Percentiles rank a stretch among this genome's conserved stretches.
phyloP scores from a whole-genome alignment of 805 yeast genomes.

The Blastobotrys terrestris region DNA sequence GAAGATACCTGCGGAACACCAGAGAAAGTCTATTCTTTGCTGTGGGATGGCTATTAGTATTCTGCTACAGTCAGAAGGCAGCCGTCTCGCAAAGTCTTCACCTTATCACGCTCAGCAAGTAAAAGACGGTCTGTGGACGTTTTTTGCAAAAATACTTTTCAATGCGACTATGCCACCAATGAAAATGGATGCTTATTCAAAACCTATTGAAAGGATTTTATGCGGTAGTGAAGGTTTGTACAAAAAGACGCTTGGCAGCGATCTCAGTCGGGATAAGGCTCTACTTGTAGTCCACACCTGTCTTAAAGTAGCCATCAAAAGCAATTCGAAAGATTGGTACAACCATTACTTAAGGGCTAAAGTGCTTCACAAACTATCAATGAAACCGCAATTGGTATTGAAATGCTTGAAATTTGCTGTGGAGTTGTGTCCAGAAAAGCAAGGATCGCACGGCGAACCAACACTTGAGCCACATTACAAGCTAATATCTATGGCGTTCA shows the following conservation, averaged over 20 bases:
- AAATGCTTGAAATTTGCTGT: slow-evolving; percentile 32
- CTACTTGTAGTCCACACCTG: slow-evolving; percentile 39
- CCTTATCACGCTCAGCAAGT: slow-evolving; percentile 31
- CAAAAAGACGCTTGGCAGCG: slow-evolving; percentile 11
- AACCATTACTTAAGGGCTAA: slow-evolving; percentile 54
- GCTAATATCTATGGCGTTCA: slow-evolving; percentile 51
- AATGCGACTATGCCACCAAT: slow-evolving; percentile 30
- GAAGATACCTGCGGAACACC: slow-evolving; percentile 52
- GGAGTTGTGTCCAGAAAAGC: slow-evolving; percentile 14
- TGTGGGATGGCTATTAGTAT: slow-evolving; percentile 65
- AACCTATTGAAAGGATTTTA: slow-evolving; percentile 42
- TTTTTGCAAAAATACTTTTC: slow-evolving; percentile 51
- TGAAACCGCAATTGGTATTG: slow-evolving; percentile 33
- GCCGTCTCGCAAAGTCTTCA: neutral
- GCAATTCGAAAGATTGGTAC: slow-evolving; percentile 52
- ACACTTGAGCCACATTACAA: slow-evolving; percentile 76
- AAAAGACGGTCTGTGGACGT: slow-evolving; percentile 42
- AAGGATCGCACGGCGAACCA: slow-evolving; percentile 38
- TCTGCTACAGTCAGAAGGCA: slow-evolving; percentile 19
- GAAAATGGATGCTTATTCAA: slow-evolving; percentile 43
- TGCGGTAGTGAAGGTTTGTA: slow-evolving; percentile 26
- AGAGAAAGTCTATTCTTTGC: slow-evolving; percentile 64
- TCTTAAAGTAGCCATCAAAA: slow-evolving; percentile 42
- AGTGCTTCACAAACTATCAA: slow-evolving; percentile 45
- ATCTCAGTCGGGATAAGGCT: slow-evolving; percentile 12